Conservation (phyloP, 2,329 filamentous ascomycete species). For the Trichoderma sp. region DNA sequence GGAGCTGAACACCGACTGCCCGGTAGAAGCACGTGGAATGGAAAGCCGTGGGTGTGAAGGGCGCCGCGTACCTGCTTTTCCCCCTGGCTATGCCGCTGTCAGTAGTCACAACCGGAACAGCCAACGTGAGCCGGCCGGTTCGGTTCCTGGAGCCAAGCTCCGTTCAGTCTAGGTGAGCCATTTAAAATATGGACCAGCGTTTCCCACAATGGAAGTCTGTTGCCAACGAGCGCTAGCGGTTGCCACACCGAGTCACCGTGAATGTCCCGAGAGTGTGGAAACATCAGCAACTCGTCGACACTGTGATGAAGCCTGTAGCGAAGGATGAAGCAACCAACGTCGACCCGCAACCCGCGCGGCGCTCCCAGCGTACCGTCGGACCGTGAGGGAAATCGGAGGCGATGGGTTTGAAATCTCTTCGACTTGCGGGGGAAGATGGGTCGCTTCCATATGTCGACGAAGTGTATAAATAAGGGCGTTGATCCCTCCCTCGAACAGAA, state of each 20-base stretch:
- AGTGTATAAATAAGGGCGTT: slow-evolving; percentile 21
- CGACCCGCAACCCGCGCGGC: slow-evolving; percentile 22
- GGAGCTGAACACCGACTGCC: background rate
- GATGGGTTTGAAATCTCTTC: slow-evolving; percentile 13
- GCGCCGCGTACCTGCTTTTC: slow-evolving; percentile 22
- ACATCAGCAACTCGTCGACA: background rate
- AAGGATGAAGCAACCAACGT: background rate
- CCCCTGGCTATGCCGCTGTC: slow-evolving; percentile 18
- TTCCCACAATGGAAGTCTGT: slow-evolving; percentile 17
- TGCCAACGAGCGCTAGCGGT: slow-evolving; percentile 11
- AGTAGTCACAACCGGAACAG: slow-evolving; percentile 7
- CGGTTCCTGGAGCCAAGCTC: slow-evolving; percentile 21
- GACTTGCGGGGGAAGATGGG: slow-evolving; percentile 14
- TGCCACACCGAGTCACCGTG: slow-evolving; percentile 21
- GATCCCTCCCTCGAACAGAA: slow-evolving; percentile 8
- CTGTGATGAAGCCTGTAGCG: slow-evolving; percentile 12
- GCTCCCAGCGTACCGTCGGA: slow-evolving; percentile 20
- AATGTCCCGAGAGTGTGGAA: background rate
- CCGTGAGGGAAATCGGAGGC: slow-evolving; percentile 18
- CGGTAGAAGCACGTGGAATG: slow-evolving; percentile 12
- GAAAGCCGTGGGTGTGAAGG: background rate
- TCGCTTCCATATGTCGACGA: background rate
- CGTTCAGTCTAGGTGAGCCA: slow-evolving; percentile 21
- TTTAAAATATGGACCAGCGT: slow-evolving; percentile 10
- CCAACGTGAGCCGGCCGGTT: background rate